A percentile compares a stretch with the other conserved stretches of the same genome.
Conservation (phyloP, 2,329 filamentous ascomycete genomes). For the Gliomastix tumulicola region DNA sequence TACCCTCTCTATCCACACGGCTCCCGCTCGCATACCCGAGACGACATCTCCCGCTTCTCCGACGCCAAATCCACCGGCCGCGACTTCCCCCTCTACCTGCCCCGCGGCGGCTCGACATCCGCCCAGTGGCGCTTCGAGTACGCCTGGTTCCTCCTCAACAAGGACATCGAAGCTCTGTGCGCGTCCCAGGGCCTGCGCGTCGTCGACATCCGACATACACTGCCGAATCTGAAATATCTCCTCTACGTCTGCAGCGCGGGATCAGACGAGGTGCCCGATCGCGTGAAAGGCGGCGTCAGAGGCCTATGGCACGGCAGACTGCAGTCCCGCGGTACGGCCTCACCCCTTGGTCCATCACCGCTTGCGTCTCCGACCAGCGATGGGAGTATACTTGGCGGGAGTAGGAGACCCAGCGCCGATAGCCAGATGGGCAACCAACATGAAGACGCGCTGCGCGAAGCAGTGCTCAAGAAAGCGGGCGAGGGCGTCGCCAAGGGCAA, state of each 20-base stretch:
- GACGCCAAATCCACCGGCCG: constrained; percentile 41
- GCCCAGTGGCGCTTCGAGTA: constrained; percentile 93
- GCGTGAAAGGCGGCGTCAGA: constrained; percentile 54
- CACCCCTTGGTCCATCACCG: constrained; percentile 15
- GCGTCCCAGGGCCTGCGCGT: constrained; percentile 65
- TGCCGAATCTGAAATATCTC: constrained; percentile 90
- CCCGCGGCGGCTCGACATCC: constrained; percentile 50
- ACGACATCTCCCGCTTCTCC: constrained; percentile 57
- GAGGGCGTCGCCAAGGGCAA: constrained; percentile 12
- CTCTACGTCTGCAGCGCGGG: constrained; percentile 85
- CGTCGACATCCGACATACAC: constrained; percentile 82
- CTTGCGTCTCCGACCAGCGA: background rate
- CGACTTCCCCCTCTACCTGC: constrained; percentile 74
- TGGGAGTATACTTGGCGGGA: background rate
- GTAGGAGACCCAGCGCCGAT: constrained; percentile 30
- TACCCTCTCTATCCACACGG: constrained; percentile 70
- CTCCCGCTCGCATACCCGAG: constrained; percentile 68
- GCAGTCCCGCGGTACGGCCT: constrained; percentile 19
- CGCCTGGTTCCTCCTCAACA: constrained; percentile 92
- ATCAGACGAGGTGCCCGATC: constrained; percentile 52
- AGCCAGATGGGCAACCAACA: constrained; percentile 33
- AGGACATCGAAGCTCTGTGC: constrained; percentile 73
- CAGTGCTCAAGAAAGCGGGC: constrained; percentile 18
- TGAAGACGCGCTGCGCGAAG: constrained; percentile 32
- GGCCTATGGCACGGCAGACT: constrained; percentile 47